A percentile compares a stretch with the other conserved stretches of the same genome.
Conservation (phyloP, 768 basidiomycete genomes). For the Phaffia australis region DNA sequence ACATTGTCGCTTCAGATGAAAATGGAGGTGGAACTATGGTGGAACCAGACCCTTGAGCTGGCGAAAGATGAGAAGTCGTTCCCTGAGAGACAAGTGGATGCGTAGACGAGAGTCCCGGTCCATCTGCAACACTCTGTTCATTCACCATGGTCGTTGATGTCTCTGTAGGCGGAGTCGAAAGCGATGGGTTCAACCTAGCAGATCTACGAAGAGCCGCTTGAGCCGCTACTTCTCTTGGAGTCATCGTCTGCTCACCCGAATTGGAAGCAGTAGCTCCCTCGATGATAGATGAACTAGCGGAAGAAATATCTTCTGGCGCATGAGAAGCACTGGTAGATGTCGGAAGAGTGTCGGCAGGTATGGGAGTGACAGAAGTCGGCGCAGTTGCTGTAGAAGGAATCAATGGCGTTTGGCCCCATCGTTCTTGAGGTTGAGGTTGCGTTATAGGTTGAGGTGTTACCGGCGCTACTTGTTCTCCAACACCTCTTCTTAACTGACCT, state of each 20-base stretch:
- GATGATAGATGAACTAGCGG: not conserved
- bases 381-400: not conserved
- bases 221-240: constrained; percentile 7
- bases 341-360: not conserved
- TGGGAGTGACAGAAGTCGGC: not conserved
- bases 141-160: no score
- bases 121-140: no score
- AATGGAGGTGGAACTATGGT: not conserved
- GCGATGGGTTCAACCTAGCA: not conserved
- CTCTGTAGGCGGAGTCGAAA: not conserved
- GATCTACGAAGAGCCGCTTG: constrained; percentile 7
- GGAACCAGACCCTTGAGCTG: no score
- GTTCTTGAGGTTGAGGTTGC: not conserved
- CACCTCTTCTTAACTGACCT: no score
- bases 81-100: not conserved
- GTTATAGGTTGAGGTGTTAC: no score
- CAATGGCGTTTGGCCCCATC: not conserved
- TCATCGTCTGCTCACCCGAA: constrained; percentile 2
- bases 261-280: not conserved
- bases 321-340: not conserved
- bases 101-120: not conserved
- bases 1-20: not conserved
- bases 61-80: not conserved
- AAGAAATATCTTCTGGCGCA: not conserved
- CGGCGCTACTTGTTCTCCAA: no score